phyloP scores from a whole-genome alignment of 768 basidiomycete species.

The Neoboletus subvelutipes region DNA sequence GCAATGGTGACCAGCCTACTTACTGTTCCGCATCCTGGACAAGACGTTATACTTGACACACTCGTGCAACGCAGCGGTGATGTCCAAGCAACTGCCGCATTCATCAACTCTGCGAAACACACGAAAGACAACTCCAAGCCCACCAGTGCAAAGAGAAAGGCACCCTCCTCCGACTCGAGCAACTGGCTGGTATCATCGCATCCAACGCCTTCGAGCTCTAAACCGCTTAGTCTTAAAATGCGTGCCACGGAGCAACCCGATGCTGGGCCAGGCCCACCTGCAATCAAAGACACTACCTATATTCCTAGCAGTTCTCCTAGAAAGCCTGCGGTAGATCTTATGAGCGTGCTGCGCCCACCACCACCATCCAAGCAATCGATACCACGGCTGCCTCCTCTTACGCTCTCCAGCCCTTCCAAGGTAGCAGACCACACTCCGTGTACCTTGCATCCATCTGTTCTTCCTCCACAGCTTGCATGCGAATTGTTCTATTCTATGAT shows the following conservation, averaged over 20 bases:
- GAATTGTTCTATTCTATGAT: slow-evolving; percentile 73
- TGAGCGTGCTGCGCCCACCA: slow-evolving; percentile 56
- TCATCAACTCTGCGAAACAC: slow-evolving; percentile 33
- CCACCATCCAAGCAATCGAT: slow-evolving; percentile 34
- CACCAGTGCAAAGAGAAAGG: slow-evolving; percentile 45
- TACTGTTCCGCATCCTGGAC: slow-evolving; percentile 30
- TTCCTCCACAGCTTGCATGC: slow-evolving; percentile 76
- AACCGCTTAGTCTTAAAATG: slow-evolving; percentile 22
- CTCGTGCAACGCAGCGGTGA: slow-evolving; percentile 58
- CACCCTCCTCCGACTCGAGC: slow-evolving; percentile 45
- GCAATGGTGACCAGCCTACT: slow-evolving; percentile 67
- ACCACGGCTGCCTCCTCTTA: slow-evolving; percentile 55
- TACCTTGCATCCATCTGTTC: slow-evolving; percentile 65
- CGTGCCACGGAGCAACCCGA: slow-evolving; percentile 5
- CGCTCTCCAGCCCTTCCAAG: slow-evolving; percentile 58
- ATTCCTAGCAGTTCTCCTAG: slow-evolving; percentile 15
- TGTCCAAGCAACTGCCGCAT: slow-evolving; percentile 47
- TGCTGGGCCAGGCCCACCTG: neutral
- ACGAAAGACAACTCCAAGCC: slow-evolving; percentile 15
- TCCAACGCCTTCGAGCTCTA: slow-evolving; percentile 18
- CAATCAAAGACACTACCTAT: slow-evolving; percentile 20
- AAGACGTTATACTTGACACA: slow-evolving; percentile 53
- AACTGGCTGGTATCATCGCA: slow-evolving; percentile 48
- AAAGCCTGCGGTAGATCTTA: slow-evolving; percentile 46
- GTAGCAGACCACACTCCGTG: slow-evolving; percentile 72